Evolutionary conservation across 2,329 filamentous ascomycete genomes (phyloP), one percentile per base, ranked within the genome.

Genomic region (Dactylonectria estremocensis): DNA sequence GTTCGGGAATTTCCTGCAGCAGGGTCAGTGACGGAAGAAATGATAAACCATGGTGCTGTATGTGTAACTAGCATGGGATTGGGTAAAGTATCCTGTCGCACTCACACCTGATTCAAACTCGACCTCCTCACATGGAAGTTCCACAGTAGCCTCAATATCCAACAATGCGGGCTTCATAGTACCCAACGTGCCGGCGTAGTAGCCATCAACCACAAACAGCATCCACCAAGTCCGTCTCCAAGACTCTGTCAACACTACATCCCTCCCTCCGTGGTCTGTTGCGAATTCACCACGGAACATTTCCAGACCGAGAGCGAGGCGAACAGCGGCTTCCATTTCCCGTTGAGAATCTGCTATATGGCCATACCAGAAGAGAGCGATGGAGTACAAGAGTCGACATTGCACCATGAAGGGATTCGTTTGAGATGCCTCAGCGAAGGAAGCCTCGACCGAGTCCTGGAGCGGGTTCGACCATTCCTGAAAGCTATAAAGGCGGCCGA

Each of bases 181-280:
- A 0, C 79, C 73, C 24, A 76, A 37, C 0, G 79, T 82, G 1
- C 75, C 80, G 0, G 77, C 76, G 10, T 79, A 80, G n/a, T 75
- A 78, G 43, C 87, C 89, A 76, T 93, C 91, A 1, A 89, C 81
- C 6, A 89, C 84, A 72, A 88, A 92, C 45, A 93, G 76, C 74
- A 89, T 88, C 92, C 92, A 94, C 91, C 91, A 94, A 1, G 91
- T 93, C 48, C 92, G 84, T 56, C 91, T 86, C 83, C 90, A 86
- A 69, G 86, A 88, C 74, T 94, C 91, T 45, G 87, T 85, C 20
- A 83, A 54, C 0, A 81, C 72, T 1, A 83, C 77, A 63, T 90
- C 84, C 2, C 83, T 83, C 8, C 81, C 77, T 6, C 86, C 85
- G 60, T 87, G 78, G 2, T 79, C 71, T 1, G 80, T 67, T 1